Evolutionary conservation across 352 stramenopile genomes (phyloP).

Genomic region (Thalassiosira mediterranea): DNA sequence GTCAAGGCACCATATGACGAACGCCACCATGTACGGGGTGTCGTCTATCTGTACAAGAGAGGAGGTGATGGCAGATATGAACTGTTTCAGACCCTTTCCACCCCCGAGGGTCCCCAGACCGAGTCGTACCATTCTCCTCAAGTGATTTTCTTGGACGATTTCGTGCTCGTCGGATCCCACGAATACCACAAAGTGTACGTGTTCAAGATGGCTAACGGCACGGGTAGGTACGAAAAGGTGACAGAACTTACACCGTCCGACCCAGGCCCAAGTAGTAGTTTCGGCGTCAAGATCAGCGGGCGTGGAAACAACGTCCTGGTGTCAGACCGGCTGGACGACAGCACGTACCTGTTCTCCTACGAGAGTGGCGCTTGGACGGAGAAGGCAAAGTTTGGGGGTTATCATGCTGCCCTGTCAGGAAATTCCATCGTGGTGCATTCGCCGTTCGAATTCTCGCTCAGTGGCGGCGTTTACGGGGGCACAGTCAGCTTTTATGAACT

Average conservation of each 20-base stretch:
- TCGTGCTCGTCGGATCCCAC: neutral
- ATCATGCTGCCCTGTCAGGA: too few relatives aligned
- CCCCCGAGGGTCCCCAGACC: too few relatives aligned
- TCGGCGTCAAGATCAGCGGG: neutral
- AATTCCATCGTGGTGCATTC: too few relatives aligned
- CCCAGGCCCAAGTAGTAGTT: neutral
- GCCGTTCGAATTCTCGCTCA: too few relatives aligned
- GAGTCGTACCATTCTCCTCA: neutral
- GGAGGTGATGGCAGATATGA: too few relatives aligned
- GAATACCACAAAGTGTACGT: neutral
- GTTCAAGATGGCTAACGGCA: neutral
- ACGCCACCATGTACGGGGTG: too few relatives aligned
- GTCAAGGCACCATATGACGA: too few relatives aligned
- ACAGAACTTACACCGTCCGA: neutral
- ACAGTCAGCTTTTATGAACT: too few relatives aligned
- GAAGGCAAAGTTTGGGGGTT: too few relatives aligned
- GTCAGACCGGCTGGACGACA: neutral
- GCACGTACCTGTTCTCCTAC: slow-evolving; percentile 1
- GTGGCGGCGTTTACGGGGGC: too few relatives aligned
- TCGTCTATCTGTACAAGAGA: too few relatives aligned
- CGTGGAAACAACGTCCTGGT: neutral
- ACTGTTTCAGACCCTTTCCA: too few relatives aligned
- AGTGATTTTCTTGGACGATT: neutral
- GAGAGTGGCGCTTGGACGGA: neutral
- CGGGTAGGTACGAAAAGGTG: neutral